Evolutionary conservation across 2,329 filamentous ascomycete genomes (phyloP), one percentile per base, ranked within the genome.

Genomic region (Colletotrichum lini): DNA sequence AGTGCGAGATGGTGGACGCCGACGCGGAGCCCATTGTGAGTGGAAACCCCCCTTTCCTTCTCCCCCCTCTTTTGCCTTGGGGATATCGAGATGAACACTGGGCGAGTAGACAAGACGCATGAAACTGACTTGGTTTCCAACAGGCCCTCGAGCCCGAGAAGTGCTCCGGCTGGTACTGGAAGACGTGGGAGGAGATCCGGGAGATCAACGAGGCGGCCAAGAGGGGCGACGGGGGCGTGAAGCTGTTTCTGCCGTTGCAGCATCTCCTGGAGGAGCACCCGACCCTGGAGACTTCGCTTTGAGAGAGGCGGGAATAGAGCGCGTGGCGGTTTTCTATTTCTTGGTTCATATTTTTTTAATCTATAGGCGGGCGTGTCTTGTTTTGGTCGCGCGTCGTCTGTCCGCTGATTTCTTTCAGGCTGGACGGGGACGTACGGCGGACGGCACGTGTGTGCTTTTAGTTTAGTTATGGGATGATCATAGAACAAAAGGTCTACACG

Each of bases 161-260:
- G 75, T 89, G 87, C 73, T 81, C 82, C 9, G 80, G 78, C 0
- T 89, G 88, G 88, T 71, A 76, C 9, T 89, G 86, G 86, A 80
- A 80, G 74, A 77, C 78, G 3, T 87, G 83, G 84, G 78, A 82
- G 0, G 82, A 86, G 23, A 73, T 89, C 40, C 50, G 77, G 78
- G 42, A 23, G 7, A 56, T 74, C 23, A 59, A 70, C 52, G 35
- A 57, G 49, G 60, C 53, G 12, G 30, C 63, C 18, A 67, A 60
- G 18, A 42, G 16, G 18, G 53, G 66, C 49, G 52, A 68, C 1
- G 44, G 71, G 10, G 75, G 66, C 2, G 74, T 75, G 15, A 72
- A 70, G 13, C 62, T 83, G 21, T 83, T 83, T 59, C 67, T 80
- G 7, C 81, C 81, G 0, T 26, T 83, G 66, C 64, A 75, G 7